Evolutionary conservation across 2,329 filamentous ascomycete species (phyloP).

Genomic region (Paecilomyces sp.): DNA sequence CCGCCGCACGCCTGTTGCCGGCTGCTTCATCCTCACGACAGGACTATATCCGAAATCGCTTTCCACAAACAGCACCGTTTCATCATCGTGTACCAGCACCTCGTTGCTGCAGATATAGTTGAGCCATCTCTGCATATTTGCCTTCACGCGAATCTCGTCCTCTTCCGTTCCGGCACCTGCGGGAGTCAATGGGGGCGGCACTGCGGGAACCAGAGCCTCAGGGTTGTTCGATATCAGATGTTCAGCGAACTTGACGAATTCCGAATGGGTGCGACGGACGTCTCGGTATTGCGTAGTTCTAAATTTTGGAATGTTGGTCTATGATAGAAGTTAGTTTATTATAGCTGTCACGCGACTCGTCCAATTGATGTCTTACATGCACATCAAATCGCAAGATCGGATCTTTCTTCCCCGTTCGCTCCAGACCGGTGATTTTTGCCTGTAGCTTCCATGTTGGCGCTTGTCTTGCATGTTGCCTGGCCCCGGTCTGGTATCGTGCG

Average conservation of each 20-base stretch:
- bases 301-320: slow-evolving; percentile 99
- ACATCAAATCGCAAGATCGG: slow-evolving; percentile 93
- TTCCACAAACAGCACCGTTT: slow-evolving; percentile 98
- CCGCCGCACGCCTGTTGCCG: slow-evolving; percentile 86
- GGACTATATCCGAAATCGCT: slow-evolving; percentile 98
- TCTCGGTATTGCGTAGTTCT: slow-evolving; percentile 97
- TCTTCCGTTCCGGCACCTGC: slow-evolving; percentile 94
- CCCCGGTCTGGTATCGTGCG: slow-evolving; percentile 42
- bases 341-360: neutral
- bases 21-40: slow-evolving; percentile 90
- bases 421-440: slow-evolving; percentile 88
- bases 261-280: slow-evolving; percentile 87
- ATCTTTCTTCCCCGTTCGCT: slow-evolving; percentile 91
- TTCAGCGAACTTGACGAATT: slow-evolving; percentile 93
- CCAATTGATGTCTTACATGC: slow-evolving; percentile 58
- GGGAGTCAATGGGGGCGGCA: slow-evolving; percentile 88
- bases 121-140: slow-evolving; percentile 86
- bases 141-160: slow-evolving; percentile 84
- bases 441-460: slow-evolving; percentile 77
- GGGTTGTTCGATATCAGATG: slow-evolving; percentile 97
- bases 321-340: slow-evolving; percentile 3
- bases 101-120: slow-evolving; percentile 91
- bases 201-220: slow-evolving; percentile 86
- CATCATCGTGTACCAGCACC: slow-evolving; percentile 86
- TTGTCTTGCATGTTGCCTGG: slow-evolving; percentile 29